These are phyloP conservation scores for Candida yuanshanica DNA, from an alignment of 805 yeast genomes.

Conservation along the genomic window DNA sequence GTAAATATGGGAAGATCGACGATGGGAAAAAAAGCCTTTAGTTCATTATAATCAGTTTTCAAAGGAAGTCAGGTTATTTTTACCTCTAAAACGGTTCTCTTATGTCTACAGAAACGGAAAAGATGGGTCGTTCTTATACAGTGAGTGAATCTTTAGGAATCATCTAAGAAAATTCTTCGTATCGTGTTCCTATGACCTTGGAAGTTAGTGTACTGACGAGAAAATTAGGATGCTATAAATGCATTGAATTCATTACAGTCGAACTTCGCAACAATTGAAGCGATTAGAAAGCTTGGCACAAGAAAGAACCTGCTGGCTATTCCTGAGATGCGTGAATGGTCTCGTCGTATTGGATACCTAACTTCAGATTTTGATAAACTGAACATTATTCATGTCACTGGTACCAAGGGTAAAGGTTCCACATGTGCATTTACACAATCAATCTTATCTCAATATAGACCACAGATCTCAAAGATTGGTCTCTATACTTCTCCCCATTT, in stretches of 20 bases:
- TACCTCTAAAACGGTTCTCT: no score
- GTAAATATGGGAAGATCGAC: no score
- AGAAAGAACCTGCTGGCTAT: slow-evolving; percentile 63
- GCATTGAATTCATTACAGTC: slow-evolving; percentile 86
- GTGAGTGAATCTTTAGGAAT: no score
- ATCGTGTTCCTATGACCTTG: not conserved
- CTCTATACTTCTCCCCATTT: slow-evolving; percentile 96
- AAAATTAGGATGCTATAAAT: slow-evolving; percentile 60
- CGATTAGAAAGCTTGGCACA: slow-evolving; percentile 61
- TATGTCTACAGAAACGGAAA: no score
- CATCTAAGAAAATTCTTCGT: no score
- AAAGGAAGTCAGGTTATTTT: no score
- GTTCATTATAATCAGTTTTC: no score
- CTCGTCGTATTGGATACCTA: slow-evolving; percentile 59
- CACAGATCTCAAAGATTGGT: slow-evolving; percentile 60
- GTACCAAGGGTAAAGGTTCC: slow-evolving; percentile 98
- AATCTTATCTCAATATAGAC: slow-evolving; percentile 58
- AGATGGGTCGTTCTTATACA: no score
- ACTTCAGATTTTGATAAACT: slow-evolving; percentile 65
- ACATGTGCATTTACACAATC: slow-evolving; percentile 92
- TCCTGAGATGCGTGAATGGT: slow-evolving; percentile 83
- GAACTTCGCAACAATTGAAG: slow-evolving; percentile 85
- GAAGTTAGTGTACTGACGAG: not conserved
- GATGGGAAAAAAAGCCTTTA: no score
- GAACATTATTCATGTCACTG: slow-evolving; percentile 88